Evolutionary conservation across 768 basidiomycete genomes (phyloP).

Genomic region (Auricularia sp.): DNA sequence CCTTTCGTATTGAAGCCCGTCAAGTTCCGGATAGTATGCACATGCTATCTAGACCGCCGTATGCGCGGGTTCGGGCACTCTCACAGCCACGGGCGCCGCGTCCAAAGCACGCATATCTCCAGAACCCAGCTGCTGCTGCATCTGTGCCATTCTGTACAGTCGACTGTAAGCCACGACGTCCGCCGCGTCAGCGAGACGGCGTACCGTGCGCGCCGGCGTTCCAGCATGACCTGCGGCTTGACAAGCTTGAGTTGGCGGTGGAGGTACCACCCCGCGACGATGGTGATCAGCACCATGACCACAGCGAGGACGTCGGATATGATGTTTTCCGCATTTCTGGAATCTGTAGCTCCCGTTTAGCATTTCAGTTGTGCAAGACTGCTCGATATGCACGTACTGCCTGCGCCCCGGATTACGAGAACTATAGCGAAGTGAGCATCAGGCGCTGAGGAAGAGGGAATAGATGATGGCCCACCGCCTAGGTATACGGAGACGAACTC

Average conservation of each 20-base stretch:
- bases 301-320: conserved; percentile 61
- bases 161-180: too few species aligned
- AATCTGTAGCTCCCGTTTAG: conserved; percentile 14
- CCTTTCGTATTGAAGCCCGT: too few species aligned
- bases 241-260: conserved; percentile 55
- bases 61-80: too few species aligned
- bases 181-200: not conserved
- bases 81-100: too few species aligned
- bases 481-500: conserved; percentile 89
- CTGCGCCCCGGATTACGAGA: too few species aligned
- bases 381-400: too few species aligned
- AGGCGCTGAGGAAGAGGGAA: not conserved
- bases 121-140: too few species aligned
- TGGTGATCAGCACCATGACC: conserved; percentile 62
- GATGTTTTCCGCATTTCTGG: conserved; percentile 45
- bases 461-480: conserved; percentile 44
- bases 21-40: too few species aligned
- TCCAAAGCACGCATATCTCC: too few species aligned
- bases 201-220: conserved; percentile 60
- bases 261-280: conserved; percentile 80
- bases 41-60: too few species aligned
- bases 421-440: conserved; percentile 16
- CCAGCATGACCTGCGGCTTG: conserved; percentile 60
- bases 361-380: too few species aligned
- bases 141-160: too few species aligned